phyloP scores from a whole-genome alignment of 2,329 filamentous ascomycete species.

The Fusarium euwallaceae region DNA sequence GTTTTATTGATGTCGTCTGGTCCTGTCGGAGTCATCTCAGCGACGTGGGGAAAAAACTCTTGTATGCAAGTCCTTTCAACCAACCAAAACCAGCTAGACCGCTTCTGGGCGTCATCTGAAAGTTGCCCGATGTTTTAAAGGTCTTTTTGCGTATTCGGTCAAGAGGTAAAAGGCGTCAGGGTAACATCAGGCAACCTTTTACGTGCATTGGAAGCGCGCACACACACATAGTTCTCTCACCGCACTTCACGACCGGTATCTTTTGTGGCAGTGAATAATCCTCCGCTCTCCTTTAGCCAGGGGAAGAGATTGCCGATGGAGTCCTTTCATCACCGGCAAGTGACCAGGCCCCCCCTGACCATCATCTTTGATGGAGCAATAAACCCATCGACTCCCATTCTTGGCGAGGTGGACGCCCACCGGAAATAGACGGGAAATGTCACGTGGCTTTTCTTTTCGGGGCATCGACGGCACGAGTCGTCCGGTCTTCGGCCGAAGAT shows the following conservation, averaged over 20 bases:
- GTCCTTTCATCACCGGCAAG: neutral
- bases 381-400: neutral
- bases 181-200: neutral
- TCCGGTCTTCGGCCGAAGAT: constrained; percentile 5
- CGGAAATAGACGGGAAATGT: neutral
- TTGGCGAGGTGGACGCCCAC: no score
- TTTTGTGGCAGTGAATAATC: constrained; percentile 1
- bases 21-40: neutral
- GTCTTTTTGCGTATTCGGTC: neutral
- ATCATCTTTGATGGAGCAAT: neutral
- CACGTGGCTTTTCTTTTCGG: constrained; percentile 2
- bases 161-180: neutral
- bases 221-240: neutral
- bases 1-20: neutral
- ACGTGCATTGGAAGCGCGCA: neutral
- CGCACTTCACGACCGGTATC: neutral
- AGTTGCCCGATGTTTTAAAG: neutral
- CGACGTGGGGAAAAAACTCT: neutral
- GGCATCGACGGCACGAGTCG: neutral
- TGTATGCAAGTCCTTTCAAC: neutral
- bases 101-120: neutral
- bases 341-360: neutral
- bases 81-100: neutral
- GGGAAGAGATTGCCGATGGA: constrained; percentile 7
- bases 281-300: neutral